These are phyloP conservation scores for Plectosphaerella cucumerina DNA, from an alignment of 2,329 filamentous ascomycete species.

Conservation along the genomic window DNA sequence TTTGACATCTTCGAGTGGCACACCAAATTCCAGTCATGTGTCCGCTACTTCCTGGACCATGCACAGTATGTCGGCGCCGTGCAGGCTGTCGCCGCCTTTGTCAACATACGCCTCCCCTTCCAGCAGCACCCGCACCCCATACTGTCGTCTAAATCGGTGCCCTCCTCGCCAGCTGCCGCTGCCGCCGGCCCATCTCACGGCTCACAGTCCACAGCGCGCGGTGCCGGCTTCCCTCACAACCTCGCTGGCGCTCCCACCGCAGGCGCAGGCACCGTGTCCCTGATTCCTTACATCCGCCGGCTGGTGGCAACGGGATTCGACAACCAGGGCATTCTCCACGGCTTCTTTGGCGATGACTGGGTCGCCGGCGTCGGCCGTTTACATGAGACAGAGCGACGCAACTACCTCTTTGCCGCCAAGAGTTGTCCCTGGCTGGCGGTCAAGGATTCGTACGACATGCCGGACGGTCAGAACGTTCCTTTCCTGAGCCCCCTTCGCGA, in stretches of 20 bases:
- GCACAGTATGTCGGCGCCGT: constrained; percentile 80
- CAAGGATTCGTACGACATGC: constrained; percentile 88
- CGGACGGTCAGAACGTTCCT: constrained; percentile 75
- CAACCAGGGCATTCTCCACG: constrained; percentile 78
- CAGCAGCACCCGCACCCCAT: constrained; percentile 56
- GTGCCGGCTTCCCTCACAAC: constrained; percentile 24
- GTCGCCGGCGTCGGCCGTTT: constrained; percentile 71
- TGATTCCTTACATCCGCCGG: constrained; percentile 86
- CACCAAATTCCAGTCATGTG: constrained; percentile 83
- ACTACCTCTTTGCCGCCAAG: constrained; percentile 94
- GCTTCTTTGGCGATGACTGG: constrained; percentile 98
- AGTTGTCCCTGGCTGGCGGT: constrained; percentile 85
- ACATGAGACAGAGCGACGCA: constrained; percentile 84
- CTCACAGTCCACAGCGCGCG: constrained; percentile 20
- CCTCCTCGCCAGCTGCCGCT: constrained; percentile 27
- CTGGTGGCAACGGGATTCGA: constrained; percentile 92
- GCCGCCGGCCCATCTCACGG: constrained; percentile 18
- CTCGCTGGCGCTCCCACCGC: constrained; percentile 19
- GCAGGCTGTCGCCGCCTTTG: constrained; percentile 81
- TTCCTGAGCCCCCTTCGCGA: constrained; percentile 81
- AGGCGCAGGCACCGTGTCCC: constrained; percentile 46
- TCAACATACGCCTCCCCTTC: constrained; percentile 89
- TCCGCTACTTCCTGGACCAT: constrained; percentile 86
- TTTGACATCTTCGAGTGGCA: constrained; percentile 93
- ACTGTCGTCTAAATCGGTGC: constrained; percentile 31